Conservation (phyloP, 352 stramenopile genomes). For the Phytopythium cucurbitacearum region DNA sequence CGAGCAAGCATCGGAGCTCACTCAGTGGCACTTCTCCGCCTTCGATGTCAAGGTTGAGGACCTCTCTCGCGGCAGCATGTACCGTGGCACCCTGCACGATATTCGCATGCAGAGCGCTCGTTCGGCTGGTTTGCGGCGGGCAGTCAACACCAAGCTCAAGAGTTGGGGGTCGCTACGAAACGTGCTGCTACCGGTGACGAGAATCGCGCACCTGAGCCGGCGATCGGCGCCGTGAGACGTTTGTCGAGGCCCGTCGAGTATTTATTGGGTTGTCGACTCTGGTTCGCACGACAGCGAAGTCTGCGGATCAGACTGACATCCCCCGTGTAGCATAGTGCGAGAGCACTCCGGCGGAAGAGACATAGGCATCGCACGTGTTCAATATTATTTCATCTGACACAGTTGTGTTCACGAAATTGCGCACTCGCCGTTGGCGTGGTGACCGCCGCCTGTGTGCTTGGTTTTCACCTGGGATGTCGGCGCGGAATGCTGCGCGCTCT, state of each 20-base stretch:
- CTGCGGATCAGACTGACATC: no score
- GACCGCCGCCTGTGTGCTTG: no score
- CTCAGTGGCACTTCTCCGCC: slow-evolving; percentile 49
- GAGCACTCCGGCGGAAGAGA: no score
- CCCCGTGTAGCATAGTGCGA: no score
- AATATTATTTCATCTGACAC: no score
- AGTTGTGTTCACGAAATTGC: no score
- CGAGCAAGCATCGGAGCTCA: slow-evolving; percentile 54
- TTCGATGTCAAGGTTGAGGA: slow-evolving; percentile 64
- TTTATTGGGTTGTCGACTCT: background rate
- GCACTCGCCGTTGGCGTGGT: no score
- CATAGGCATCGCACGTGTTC: no score
- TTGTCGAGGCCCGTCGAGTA: background rate
- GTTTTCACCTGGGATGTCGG: no score
- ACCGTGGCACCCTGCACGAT: slow-evolving; percentile 54
- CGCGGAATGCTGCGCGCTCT: no score
- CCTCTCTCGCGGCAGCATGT: slow-evolving; percentile 57
- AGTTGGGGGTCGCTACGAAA: slow-evolving; percentile 21
- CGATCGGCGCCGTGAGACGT: slow-evolving; percentile 4
- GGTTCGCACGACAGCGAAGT: no score
- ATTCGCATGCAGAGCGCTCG: slow-evolving; percentile 24
- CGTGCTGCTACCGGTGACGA: background rate
- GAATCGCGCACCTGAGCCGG: background rate
- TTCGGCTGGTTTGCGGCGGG: slow-evolving; percentile 16
- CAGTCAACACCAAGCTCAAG: slow-evolving; percentile 37